A percentile compares a stretch with the other conserved stretches of the same genome.
phyloP scores from a whole-genome alignment of 306 rosid genomes.

The Dalbergia cultrata region DNA sequence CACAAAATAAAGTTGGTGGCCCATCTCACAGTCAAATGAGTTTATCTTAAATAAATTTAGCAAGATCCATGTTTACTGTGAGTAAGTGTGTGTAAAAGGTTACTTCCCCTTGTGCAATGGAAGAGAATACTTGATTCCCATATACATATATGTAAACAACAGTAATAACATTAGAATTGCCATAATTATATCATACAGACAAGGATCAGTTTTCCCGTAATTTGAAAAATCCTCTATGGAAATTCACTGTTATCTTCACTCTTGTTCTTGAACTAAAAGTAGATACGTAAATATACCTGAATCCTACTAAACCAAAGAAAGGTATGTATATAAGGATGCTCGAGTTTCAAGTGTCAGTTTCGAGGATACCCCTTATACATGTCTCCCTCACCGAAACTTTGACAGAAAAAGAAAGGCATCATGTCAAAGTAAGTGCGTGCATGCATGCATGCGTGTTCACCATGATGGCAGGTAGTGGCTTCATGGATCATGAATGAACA shows the following conservation, averaged over 20 bases:
- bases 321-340: conserved; percentile 7
- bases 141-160: neutral
- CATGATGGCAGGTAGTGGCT: neutral
- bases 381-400: conserved; percentile 30
- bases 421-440: conserved; percentile 39
- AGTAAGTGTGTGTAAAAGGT: too few species aligned
- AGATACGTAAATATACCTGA: conserved; percentile 34
- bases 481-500: conserved; percentile 15
- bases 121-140: neutral
- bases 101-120: neutral
- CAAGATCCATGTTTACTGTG: too few species aligned
- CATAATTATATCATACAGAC: conserved; percentile 34
- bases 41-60: too few species aligned
- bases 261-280: conserved; percentile 39
- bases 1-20: too few species aligned
- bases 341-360: conserved; percentile 31
- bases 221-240: conserved; percentile 41
- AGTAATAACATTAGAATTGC: conserved; percentile 38
- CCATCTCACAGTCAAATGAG: too few species aligned
- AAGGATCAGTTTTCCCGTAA: conserved; percentile 33
- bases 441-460: neutral
- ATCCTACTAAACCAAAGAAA: conserved; percentile 43
- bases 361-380: conserved; percentile 39
- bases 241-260: conserved; percentile 41
- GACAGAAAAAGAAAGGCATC: conserved; percentile 39